Conservation (phyloP, 768 basidiomycete genomes). For the Dioszegia aurantiaca region DNA sequence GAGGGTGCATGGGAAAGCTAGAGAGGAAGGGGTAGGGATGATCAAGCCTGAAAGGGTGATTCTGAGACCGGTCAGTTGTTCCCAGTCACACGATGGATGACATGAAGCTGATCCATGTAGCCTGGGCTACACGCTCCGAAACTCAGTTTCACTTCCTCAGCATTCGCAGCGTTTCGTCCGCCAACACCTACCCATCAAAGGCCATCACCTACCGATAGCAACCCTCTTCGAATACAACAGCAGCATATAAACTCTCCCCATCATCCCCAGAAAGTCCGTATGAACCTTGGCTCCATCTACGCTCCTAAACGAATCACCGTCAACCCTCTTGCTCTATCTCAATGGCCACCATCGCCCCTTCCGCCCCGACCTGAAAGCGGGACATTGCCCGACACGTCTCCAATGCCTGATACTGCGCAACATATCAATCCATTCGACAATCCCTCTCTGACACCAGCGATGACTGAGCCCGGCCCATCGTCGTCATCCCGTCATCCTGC, state of each 20-base stretch:
- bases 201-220: not conserved
- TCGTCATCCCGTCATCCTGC: too few species aligned
- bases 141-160: slow-evolving; percentile 25
- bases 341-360: slow-evolving; percentile 18
- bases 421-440: too few species aligned
- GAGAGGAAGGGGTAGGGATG: not conserved
- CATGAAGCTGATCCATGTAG: slow-evolving; percentile 5
- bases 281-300: slow-evolving; percentile 30
- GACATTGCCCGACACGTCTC: slow-evolving; percentile 4
- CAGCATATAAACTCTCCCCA: not conserved
- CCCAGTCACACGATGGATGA: not conserved
- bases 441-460: too few species aligned
- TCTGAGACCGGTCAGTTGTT: slow-evolving; percentile 15
- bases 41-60: slow-evolving; percentile 15
- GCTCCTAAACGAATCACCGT: slow-evolving; percentile 16
- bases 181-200: not conserved
- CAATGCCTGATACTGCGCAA: too few species aligned
- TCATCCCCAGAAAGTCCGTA: not conserved
- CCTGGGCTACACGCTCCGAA: slow-evolving; percentile 15
- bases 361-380: slow-evolving; percentile 1
- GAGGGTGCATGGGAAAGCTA: not conserved
- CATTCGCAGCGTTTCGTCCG: slow-evolving; percentile 14
- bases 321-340: slow-evolving; percentile 12
- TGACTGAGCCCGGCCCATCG: too few species aligned
- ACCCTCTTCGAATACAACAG: not conserved